Evolutionary conservation across 139 green algal genomes (phyloP), one percentile per base, ranked within the genome.

Genomic region (Picochlorum sp.): DNA sequence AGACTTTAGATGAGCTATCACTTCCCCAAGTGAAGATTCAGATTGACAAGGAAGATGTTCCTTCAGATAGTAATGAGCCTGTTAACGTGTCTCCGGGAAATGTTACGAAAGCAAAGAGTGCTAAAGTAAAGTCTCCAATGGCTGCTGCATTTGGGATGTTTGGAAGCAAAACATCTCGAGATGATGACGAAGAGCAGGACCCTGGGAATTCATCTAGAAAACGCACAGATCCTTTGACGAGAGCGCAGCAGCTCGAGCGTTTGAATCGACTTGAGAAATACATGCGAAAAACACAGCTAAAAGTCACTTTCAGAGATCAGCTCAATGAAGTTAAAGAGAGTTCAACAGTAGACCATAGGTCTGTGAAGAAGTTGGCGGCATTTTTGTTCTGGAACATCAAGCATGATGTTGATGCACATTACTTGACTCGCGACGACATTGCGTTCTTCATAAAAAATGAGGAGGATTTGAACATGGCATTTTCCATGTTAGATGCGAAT

Each of bases 311-410:
- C 23, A 73, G 65, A 4, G 74, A 89, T 28, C 66, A 78, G 49
- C 64, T 89, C 45, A 72, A 54, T 24, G 23, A 30, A 4, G 65
- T 57, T 0, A 30, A 59, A 0, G 13, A 37, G 68, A 69, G 62
- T 62, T 21, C 23, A 49, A 74, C 45, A 23, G 56, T 26, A 61
- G 77, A 28, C 38, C 72, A 84, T 69, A 64, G 61, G 51, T 75
- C 86, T 68, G 84, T 77, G 24, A 84, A 82, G 66, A 66, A 72
- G 21, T 66, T 87, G 61, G 84, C 28, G n/a, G 58, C 9, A 28
- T 86, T 76, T 71, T 32, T 87, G 28, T 86, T 78, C 56, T 78
- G 76, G 69, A 89, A 90, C 64, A 28, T 89, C 21, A 77, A 84
- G 70, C 18, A 59, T 4, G 61, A 73, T 58, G 71, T 73, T 14